Evolutionary conservation across 139 green algal genomes (phyloP).

Genomic region (Pycnococcus provasolii): DNA sequence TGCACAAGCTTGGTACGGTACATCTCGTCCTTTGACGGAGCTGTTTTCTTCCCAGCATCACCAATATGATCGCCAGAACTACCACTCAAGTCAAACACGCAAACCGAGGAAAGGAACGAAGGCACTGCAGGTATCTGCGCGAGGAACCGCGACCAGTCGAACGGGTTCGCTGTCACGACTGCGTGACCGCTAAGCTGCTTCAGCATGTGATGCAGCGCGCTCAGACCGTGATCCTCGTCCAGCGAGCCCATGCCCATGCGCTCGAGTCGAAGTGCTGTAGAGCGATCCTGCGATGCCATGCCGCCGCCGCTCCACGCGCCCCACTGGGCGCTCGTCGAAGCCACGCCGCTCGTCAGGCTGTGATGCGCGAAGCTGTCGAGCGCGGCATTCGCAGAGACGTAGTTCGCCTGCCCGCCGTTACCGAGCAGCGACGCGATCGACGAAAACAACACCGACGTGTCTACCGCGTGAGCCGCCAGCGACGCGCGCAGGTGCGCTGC

Average conservation of each 20-base stretch:
- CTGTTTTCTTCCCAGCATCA: neutral
- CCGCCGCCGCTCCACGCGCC: conserved; percentile 70
- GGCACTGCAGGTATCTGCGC: no score
- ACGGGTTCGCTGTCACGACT: neutral
- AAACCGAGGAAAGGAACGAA: no score
- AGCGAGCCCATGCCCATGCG: conserved; percentile 54
- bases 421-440: conserved; percentile 43
- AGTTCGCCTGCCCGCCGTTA: conserved; percentile 34
- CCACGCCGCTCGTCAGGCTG: neutral
- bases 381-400: conserved; percentile 34
- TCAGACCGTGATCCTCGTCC: conserved; percentile 26
- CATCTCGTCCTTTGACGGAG: neutral
- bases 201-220: neutral
- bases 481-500: neutral
- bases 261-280: conserved; percentile 44
- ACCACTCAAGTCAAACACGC: no score
- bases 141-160: conserved; percentile 3
- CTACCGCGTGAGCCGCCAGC: conserved; percentile 2
- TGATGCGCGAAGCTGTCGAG: conserved; percentile 29
- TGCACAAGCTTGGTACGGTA: neutral
- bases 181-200: neutral
- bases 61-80: no score
- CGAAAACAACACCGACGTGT: conserved; percentile 32
- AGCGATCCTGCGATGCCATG: conserved; percentile 51
- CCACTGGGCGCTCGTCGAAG: conserved; percentile 60